These are phyloP conservation scores for Erysiphe pulchra DNA, from an alignment of 2,329 filamentous ascomycete genomes.

Conservation along the genomic window DNA sequence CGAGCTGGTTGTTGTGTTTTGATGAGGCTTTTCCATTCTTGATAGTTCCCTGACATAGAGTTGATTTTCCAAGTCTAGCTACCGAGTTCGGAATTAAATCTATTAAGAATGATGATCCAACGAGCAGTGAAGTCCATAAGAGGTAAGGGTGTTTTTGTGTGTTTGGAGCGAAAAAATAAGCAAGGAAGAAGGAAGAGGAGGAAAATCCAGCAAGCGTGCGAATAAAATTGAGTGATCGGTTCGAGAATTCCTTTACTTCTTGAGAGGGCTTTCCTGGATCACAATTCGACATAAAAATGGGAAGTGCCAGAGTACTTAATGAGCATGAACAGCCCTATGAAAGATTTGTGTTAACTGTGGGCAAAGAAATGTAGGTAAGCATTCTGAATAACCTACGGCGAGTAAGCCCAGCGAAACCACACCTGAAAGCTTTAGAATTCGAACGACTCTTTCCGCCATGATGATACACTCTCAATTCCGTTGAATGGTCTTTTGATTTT, in stretches of 20 bases:
- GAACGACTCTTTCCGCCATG: too few relatives aligned
- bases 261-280: slow-evolving; percentile 45
- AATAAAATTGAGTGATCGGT: slow-evolving; percentile 36
- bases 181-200: slow-evolving; percentile 45
- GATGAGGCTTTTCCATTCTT: slow-evolving; percentile 4
- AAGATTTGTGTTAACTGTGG: neutral
- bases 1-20: slow-evolving; percentile 19
- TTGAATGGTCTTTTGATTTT: too few relatives aligned
- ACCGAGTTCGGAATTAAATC: slow-evolving; percentile 7
- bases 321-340: slow-evolving; percentile 68
- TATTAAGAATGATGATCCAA: slow-evolving; percentile 24
- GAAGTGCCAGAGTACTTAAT: slow-evolving; percentile 51
- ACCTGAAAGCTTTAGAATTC: slow-evolving; percentile 55
- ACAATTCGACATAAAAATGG: slow-evolving; percentile 56
- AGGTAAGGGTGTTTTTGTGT: slow-evolving; percentile 68
- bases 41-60: neutral
- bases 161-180: slow-evolving; percentile 51
- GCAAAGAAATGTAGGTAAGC: neutral
- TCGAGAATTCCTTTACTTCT: slow-evolving; percentile 41
- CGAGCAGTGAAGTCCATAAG: slow-evolving; percentile 54
- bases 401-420: slow-evolving; percentile 70
- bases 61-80: neutral
- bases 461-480: too few relatives aligned
- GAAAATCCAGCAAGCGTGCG: slow-evolving; percentile 42
- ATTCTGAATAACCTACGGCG: slow-evolving; percentile 31